Evolutionary conservation across 1,284 basidiomycete genomes (phyloP), one percentile per base, ranked within the genome.

Genomic region (Baeospora myosura): DNA sequence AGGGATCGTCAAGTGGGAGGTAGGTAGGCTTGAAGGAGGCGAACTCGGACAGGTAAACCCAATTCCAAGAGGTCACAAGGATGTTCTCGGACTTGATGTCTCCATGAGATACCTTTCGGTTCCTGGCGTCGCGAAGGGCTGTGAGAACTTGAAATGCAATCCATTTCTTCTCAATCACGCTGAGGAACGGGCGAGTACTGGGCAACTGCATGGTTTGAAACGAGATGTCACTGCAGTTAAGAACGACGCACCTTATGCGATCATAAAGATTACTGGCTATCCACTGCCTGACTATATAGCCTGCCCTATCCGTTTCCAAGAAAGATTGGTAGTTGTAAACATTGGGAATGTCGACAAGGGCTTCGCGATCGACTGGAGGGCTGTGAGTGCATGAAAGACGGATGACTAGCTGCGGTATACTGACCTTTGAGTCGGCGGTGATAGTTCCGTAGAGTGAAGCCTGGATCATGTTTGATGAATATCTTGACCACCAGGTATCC

Each of bases 61-160:
- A 92, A 52, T 98, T 92, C 72, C 92, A 96, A 0, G 94, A 92
- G 0, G 94, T 95, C 45, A 98, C 90, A 39, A 98, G 78, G 45
- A 99, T 81, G 60, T 99, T 99, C 63, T 97, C 93, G 10, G 91
- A 93, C 64, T 98, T 98, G 68, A 99, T 86, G 59, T 98, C 95
- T 10, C 96, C 96, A 62, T 98, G 96, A 1, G 93, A 78, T 12
- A 96, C 73, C 66, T 93, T 76, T 46, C 84, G 79, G 41, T 81
- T 81, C 18, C 89, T 78, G 0, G 90, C 80, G 50, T 92, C 89
- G 23, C 84, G 76, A 45, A 99, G 74, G 2, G 86, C 91, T 22
- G 78, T 85, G 40, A 98, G 69, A 1, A 98, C 71, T 61, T 98
- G 95, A 58, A 93, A 99, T 0, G 88, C 84, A 48, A 98, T 91